Base-by-base conservation (phyloP, 306 rosid species). In the Corylus heterophylla region DNA sequence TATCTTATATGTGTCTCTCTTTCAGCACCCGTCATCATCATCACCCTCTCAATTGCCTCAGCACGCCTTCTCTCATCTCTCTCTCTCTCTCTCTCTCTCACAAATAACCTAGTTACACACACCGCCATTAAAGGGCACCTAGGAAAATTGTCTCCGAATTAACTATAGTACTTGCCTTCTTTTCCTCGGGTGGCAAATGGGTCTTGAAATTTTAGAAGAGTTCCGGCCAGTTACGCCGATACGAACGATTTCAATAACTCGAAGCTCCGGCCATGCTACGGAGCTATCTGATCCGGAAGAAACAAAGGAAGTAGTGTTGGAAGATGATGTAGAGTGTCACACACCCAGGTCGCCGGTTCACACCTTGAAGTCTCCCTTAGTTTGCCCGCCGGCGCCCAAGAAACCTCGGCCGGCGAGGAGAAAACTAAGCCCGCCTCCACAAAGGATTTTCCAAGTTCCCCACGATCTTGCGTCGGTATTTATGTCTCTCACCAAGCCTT, bases 351-450 rank as follows among this genome's bases (percentile, higher is more conserved):
- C 92, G 13, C 73, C 77, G 2, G 42, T 58, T 55, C 78, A 64
- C 77, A 69, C 70, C 54, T 52, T 85, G 69, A 81, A 39, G 72
- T 72, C 76, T 3, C 37, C 80, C 0, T 77, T 76, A 76, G 83
- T 81, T 47, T 91, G 96, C 16, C 96, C 93, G 1, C 96, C 93
- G 35, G 80, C 93, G 69, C 96, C 96, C 0, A 91, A 80, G 84
- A 91, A 91, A 74, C 87, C 85, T 27, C 69, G 84, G 68, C 63
- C 83, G 1, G 49, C 71, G 1, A 73, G 61, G 51, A 79, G 74
- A 45, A 82, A 83, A 73, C 29, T 70, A 62, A 77, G 79, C 14
- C 35, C 77, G 2, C 77, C 81, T 6, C 35, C 81, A 35, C 75
- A 78, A 59, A 44, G 44, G 13, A 78, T 81, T 80, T 88, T 89